Conservation (phyloP, 148 eudicot species). For the Spergularia marina region DNA sequence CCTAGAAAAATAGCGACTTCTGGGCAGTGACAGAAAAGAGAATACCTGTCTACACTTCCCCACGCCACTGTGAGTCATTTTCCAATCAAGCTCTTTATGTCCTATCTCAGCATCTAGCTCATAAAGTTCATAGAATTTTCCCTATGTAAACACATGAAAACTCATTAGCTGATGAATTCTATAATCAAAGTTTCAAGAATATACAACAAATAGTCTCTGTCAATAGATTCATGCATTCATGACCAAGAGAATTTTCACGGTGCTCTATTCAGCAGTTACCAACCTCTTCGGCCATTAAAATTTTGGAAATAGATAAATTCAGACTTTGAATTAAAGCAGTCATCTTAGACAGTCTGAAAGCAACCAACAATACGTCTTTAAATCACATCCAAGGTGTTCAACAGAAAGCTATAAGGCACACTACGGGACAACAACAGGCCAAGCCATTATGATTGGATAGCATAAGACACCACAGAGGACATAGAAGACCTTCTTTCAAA, state of each 20-base stretch:
- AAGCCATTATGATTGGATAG: neutral
- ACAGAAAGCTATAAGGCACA: neutral
- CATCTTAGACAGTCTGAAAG: neutral
- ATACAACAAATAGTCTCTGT: neutral
- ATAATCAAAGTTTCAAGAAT: neutral
- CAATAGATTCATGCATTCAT: neutral
- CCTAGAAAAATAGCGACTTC: neutral
- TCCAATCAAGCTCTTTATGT: conserved; percentile 98
- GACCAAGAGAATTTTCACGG: neutral
- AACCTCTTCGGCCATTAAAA: neutral
- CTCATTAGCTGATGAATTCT: neutral
- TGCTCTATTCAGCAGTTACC: neutral
- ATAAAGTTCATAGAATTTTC: conserved; percentile 95
- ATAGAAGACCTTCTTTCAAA: neutral
- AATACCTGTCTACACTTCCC: conserved; percentile 95
- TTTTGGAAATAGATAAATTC: no score
- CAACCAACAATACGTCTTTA: neutral
- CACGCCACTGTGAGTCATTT: conserved; percentile 87
- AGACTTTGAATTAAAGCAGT: neutral
- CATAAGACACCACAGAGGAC: neutral
- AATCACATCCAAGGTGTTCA: neutral
- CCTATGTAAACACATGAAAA: conserved; percentile 39
- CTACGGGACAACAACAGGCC: neutral
- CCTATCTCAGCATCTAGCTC: conserved; percentile 98
- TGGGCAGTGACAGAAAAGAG: conserved; percentile 18